Evolutionary conservation across 148 eudicot species (phyloP).

Genomic region (Salicornia ramosissima): DNA sequence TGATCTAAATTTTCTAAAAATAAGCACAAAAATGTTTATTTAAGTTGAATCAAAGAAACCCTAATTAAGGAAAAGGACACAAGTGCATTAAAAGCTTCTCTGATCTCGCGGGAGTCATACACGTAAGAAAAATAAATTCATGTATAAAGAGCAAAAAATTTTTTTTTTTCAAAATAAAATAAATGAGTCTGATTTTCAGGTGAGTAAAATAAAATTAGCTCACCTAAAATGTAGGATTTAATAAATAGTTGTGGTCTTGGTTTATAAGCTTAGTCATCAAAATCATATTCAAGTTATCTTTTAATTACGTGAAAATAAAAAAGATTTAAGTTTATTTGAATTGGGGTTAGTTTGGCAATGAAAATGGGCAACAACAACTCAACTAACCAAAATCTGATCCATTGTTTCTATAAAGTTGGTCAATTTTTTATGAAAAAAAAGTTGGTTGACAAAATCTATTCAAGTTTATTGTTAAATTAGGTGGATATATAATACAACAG

Average conservation of each 20-base stretch:
- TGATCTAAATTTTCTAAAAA: no score
- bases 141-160: no score
- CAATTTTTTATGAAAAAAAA: slow-evolving; percentile 22
- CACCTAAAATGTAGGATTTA: slow-evolving; percentile 27
- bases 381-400: slow-evolving; percentile 1
- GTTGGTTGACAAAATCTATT: slow-evolving; percentile 24
- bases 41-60: neutral
- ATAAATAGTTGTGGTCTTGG: neutral
- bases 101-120: neutral
- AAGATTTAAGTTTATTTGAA: neutral
- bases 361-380: slow-evolving; percentile 21
- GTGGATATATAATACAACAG: slow-evolving; percentile 12
- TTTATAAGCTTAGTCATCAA: slow-evolving; percentile 22
- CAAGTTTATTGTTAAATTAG: slow-evolving; percentile 1
- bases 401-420: slow-evolving; percentile 23
- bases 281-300: slow-evolving; percentile 3
- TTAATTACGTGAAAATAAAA: neutral
- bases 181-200: neutral
- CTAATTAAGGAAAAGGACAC: neutral
- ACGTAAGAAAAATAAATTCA: slow-evolving; percentile 11
- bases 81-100: neutral
- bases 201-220: slow-evolving; percentile 30
- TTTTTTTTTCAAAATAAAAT: neutral
- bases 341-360: neutral
- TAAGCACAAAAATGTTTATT: no score